phyloP scores from a whole-genome alignment of 805 yeast genomes.

The Myxozyma nipponensis region DNA sequence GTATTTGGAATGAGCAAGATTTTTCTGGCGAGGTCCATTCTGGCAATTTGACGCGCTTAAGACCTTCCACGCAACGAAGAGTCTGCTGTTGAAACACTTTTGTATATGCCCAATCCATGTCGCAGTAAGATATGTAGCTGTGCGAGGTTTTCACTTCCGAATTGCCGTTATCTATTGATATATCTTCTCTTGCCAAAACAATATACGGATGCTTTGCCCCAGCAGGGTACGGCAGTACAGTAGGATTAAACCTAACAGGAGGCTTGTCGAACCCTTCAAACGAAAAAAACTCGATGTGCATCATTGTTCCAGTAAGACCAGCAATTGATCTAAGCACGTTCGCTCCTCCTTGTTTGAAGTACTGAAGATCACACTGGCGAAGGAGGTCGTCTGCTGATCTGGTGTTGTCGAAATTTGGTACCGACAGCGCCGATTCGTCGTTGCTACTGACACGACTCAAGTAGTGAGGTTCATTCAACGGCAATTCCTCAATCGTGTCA shows the following conservation, averaged over 20 bases:
- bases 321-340: not conserved
- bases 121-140: conserved; percentile 19
- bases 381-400: not conserved
- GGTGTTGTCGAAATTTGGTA: not conserved
- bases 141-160: too few species aligned
- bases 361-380: not conserved
- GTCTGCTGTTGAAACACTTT: conserved; percentile 5
- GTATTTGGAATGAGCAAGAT: conserved; percentile 1
- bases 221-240: conserved; percentile 5
- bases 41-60: not conserved
- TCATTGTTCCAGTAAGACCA: not conserved
- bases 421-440: not conserved
- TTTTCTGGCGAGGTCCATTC: conserved; percentile 13
- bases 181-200: conserved; percentile 3
- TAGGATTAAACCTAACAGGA: conserved; percentile 4
- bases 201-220: not conserved
- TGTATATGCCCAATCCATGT: conserved; percentile 14
- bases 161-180: not conserved
- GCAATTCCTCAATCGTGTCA: too few species aligned
- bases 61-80: conserved; percentile 5
- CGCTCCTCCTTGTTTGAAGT: not conserved
- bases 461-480: too few species aligned
- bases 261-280: not conserved
- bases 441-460: too few species aligned
- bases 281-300: not conserved